A percentile compares a stretch with the other conserved stretches of the same genome.
These are phyloP conservation scores for Clitoria ternatea DNA, from an alignment of 306 rosid species.

Conservation along the genomic window DNA sequence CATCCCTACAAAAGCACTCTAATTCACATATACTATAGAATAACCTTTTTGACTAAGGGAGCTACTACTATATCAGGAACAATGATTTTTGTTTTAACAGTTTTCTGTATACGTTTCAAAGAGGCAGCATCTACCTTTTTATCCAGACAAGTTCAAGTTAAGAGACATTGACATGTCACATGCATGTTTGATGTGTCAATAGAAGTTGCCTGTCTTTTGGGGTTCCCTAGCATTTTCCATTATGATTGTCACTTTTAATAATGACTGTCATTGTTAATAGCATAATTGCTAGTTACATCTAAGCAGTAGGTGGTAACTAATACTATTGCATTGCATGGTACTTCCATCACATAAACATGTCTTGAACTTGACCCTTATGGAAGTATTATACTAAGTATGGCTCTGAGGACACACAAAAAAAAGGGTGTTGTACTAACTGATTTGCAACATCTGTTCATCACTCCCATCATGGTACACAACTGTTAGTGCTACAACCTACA, in stretches of 20 bases:
- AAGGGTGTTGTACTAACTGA: neutral
- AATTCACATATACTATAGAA: neutral
- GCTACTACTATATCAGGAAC: neutral
- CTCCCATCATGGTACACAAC: neutral
- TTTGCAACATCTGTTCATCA: neutral
- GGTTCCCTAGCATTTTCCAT: slow-evolving; percentile 22
- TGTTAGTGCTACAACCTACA: neutral
- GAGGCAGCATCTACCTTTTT: slow-evolving; percentile 17
- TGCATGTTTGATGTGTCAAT: slow-evolving; percentile 7
- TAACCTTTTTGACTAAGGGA: slow-evolving; percentile 6
- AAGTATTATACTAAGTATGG: neutral
- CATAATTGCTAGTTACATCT: slow-evolving; percentile 23
- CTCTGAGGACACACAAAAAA: neutral
- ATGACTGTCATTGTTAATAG: neutral
- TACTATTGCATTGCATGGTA: neutral
- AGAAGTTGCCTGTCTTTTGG: slow-evolving; percentile 26
- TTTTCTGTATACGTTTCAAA: neutral
- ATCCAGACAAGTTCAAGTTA: slow-evolving; percentile 17
- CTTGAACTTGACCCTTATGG: slow-evolving; percentile 4
- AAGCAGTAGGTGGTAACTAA: slow-evolving; percentile 16
- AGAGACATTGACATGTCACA: slow-evolving; percentile 9
- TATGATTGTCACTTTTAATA: slow-evolving; percentile 15
- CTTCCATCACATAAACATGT: neutral
- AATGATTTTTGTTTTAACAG: neutral
- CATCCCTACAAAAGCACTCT: neutral